Evolutionary conservation across 768 basidiomycete species (phyloP).

Genomic region (Leccinum subgranulosum): DNA sequence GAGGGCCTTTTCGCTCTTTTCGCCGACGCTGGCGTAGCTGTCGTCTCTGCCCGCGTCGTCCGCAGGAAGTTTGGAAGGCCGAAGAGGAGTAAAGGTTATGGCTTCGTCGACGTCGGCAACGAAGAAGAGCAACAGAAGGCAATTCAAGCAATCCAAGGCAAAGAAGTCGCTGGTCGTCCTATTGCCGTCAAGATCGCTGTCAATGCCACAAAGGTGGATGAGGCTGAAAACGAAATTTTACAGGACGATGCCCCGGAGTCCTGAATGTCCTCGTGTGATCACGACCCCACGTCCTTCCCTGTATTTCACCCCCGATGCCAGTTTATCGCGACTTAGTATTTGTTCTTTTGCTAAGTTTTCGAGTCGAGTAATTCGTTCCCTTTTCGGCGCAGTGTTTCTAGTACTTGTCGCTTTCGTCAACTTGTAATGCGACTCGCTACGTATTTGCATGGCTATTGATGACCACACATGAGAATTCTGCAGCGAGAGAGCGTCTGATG

Average conservation of each 20-base stretch:
- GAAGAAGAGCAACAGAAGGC: slow-evolving; percentile 92
- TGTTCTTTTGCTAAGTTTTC: slow-evolving; percentile 36
- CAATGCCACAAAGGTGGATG: slow-evolving; percentile 68
- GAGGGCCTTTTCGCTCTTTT: slow-evolving; percentile 77
- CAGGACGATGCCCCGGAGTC: slow-evolving; percentile 32
- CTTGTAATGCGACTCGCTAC: slow-evolving; percentile 22
- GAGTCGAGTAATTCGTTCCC: slow-evolving; percentile 28
- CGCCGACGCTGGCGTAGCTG: slow-evolving; percentile 78
- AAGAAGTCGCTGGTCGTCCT: slow-evolving; percentile 79
- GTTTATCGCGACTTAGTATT: slow-evolving; percentile 32
- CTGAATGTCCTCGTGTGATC: slow-evolving; percentile 19
- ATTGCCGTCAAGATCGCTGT: slow-evolving; percentile 97
- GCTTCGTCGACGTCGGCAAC: slow-evolving; percentile 92
- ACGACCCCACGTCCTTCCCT: slow-evolving; percentile 5
- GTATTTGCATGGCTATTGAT: slow-evolving; percentile 29
- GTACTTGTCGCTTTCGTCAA: slow-evolving; percentile 27
- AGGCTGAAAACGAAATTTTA: slow-evolving; percentile 35
- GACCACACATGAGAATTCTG: slow-evolving; percentile 12
- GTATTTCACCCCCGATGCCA: slow-evolving; percentile 22
- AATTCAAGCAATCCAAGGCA: slow-evolving; percentile 81
- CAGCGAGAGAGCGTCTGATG: too few relatives aligned
- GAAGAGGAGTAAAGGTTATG: slow-evolving; percentile 93
- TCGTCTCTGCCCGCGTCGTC: slow-evolving; percentile 87
- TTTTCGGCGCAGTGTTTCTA: slow-evolving; percentile 40
- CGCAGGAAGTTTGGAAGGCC: slow-evolving; percentile 79